Conservation (phyloP, 2,329 filamentous ascomycete genomes). For the Ophiostoma perfectum region DNA sequence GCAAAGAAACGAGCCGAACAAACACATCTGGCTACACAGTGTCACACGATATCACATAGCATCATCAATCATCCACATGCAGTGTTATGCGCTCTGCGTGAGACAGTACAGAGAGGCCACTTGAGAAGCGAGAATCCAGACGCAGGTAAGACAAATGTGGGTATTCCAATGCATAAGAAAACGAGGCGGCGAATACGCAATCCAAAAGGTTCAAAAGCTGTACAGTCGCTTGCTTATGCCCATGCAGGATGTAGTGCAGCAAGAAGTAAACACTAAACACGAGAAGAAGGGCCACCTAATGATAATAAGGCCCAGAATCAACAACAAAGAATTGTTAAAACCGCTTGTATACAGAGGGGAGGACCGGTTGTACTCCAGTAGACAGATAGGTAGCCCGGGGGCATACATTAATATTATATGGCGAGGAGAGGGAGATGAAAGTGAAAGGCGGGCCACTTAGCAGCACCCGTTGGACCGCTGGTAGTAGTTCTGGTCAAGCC, state of each 20-base stretch:
- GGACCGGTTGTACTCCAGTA: not conserved
- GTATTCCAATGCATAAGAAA: not conserved
- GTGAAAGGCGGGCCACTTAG: constrained; percentile 7
- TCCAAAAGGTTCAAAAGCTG: not conserved
- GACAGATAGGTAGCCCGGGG: not conserved
- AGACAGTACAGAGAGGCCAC: not conserved
- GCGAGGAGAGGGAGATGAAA: constrained; percentile 4
- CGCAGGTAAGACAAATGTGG: not conserved
- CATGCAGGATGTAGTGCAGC: not conserved
- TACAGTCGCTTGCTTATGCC: not conserved
- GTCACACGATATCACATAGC: not conserved
- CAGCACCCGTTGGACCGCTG: constrained; percentile 38
- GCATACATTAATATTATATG: not conserved
- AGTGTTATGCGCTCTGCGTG: not conserved
- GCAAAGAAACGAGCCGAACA: too few species aligned
- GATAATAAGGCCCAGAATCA: not conserved
- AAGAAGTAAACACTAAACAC: not conserved
- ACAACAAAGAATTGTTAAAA: not conserved
- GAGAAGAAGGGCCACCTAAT: not conserved
- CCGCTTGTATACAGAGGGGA: not conserved
- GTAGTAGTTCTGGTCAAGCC: constrained; percentile 36
- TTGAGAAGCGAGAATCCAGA: not conserved
- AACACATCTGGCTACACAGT: too few species aligned
- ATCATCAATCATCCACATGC: not conserved
- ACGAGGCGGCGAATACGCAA: not conserved